A percentile compares a stretch with the other conserved stretches of the same genome.
These are phyloP conservation scores for Tetrastigma voinierianum DNA, from an alignment of 164 flowering plant genomes.

Conservation along the genomic window DNA sequence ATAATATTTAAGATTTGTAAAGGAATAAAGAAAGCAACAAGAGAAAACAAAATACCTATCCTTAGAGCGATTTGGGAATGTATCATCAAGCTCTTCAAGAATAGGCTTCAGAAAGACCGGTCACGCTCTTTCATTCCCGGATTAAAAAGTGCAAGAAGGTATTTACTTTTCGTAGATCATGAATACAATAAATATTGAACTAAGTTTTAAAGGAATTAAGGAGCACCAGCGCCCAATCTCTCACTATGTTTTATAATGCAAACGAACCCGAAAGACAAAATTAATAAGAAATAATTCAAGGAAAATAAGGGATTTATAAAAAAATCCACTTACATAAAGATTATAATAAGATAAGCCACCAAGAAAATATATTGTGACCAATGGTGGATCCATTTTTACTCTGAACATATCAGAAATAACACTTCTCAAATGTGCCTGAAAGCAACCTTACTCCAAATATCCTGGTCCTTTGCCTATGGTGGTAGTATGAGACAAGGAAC, in stretches of 20 bases:
- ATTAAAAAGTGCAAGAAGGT: not conserved
- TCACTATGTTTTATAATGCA: slow-evolving; percentile 88
- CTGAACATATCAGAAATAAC: too few species aligned
- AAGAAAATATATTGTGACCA: too few species aligned
- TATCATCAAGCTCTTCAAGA: slow-evolving; percentile 80
- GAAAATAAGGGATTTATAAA: not conserved
- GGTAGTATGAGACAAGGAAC: too few species aligned
- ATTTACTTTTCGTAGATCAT: not conserved
- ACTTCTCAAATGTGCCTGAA: too few species aligned
- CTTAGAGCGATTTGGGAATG: slow-evolving; percentile 63
- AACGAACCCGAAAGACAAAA: slow-evolving; percentile 69
- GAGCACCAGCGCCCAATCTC: slow-evolving; percentile 96
- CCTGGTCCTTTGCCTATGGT: too few species aligned
- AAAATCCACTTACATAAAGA: not conserved
- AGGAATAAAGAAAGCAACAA: not conserved
- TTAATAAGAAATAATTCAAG: not conserved
- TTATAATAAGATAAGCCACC: too few species aligned
- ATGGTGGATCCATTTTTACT: too few species aligned
- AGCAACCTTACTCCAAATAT: too few species aligned
- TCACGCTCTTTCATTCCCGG: slow-evolving; percentile 91
- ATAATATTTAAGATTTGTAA: too few species aligned
- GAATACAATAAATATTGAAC: not conserved
- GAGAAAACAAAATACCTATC: slow-evolving; percentile 44
- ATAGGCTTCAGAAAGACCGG: slow-evolving; percentile 93
- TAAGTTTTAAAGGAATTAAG: slow-evolving; percentile 3